Percentiles rank a stretch among this genome's conserved stretches.
phyloP scores from a whole-genome alignment of 2,329 filamentous ascomycete genomes.

The Venturia pyrina region DNA sequence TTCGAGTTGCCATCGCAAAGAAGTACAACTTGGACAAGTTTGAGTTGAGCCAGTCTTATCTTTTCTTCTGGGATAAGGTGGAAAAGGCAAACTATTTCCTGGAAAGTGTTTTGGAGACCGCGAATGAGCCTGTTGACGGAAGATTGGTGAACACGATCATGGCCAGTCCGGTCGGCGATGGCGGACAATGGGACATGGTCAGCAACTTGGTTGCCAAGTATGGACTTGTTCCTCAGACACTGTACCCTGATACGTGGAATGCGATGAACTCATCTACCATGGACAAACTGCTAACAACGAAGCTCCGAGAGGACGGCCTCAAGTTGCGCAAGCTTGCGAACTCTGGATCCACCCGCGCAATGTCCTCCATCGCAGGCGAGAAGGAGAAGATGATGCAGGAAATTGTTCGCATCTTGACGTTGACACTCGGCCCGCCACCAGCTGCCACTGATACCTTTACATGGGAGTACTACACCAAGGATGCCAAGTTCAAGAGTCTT shows the following conservation, averaged over 20 bases:
- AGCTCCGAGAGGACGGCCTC: conserved; percentile 79
- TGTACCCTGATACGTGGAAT: conserved; percentile 78
- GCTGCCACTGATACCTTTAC: conserved; percentile 57
- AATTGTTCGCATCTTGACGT: conserved; percentile 69
- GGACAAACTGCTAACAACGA: conserved; percentile 68
- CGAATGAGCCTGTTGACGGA: conserved; percentile 58
- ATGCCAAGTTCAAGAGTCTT: conserved; percentile 53
- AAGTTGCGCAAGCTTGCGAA: conserved; percentile 50
- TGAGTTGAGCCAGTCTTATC: conserved; percentile 77
- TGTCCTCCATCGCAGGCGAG: conserved; percentile 30
- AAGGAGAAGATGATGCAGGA: conserved; percentile 72
- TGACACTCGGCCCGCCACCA: conserved; percentile 73
- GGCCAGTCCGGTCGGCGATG: conserved; percentile 60
- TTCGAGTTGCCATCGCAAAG: conserved; percentile 80
- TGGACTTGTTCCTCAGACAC: conserved; percentile 51
- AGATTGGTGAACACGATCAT: conserved; percentile 64
- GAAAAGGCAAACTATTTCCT: conserved; percentile 88
- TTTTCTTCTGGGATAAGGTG: conserved; percentile 92
- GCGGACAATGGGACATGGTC: conserved; percentile 89
- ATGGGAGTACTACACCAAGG: conserved; percentile 70
- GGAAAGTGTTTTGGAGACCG: conserved; percentile 70
- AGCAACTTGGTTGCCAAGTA: conserved; percentile 74
- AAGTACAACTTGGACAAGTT: conserved; percentile 68
- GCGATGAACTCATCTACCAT: conserved; percentile 60
- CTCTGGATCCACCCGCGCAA: conserved; percentile 22